Conservation (phyloP, 176 grass and related monocot genomes). For the Oryza officinalis region DNA sequence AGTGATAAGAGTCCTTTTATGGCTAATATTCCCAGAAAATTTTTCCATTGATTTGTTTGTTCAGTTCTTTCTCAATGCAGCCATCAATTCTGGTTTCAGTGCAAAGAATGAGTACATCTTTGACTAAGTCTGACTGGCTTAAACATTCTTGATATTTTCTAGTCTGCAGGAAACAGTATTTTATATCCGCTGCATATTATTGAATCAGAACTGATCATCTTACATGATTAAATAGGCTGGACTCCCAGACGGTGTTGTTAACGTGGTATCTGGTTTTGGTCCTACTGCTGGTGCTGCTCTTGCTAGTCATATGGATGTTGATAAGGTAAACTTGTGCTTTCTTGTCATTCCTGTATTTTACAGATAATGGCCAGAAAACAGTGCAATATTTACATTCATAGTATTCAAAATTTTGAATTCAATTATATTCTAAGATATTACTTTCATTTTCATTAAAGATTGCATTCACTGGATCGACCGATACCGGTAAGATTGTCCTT, state of each 20-base stretch:
- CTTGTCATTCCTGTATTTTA: background rate
- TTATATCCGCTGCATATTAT: background rate
- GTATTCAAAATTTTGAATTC: background rate
- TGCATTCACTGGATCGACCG: conserved; percentile 96
- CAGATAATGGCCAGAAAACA: background rate
- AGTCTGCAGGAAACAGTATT: background rate
- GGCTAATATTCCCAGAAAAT: background rate
- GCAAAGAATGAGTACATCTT: background rate
- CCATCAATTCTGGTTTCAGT: background rate
- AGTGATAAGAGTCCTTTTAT: background rate
- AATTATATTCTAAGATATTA: background rate
- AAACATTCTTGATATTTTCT: background rate
- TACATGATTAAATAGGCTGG: conserved; percentile 63
- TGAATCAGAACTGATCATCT: background rate
- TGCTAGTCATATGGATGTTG: conserved; percentile 98
- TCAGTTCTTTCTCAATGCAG: background rate
- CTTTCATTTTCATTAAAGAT: conserved; percentile 37
- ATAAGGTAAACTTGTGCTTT: conserved; percentile 65
- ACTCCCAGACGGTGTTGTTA: conserved; percentile 82
- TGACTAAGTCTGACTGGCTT: background rate
- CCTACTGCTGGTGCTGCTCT: conserved; percentile 96
- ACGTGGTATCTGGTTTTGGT: conserved; percentile 84
- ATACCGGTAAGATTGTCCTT: conserved; percentile 79
- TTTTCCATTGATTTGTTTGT: background rate
- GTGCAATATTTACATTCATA: background rate